These are phyloP conservation scores for Coniochaeta sp. DNA, from an alignment of 2,329 filamentous ascomycete genomes.

Conservation along the genomic window DNA sequence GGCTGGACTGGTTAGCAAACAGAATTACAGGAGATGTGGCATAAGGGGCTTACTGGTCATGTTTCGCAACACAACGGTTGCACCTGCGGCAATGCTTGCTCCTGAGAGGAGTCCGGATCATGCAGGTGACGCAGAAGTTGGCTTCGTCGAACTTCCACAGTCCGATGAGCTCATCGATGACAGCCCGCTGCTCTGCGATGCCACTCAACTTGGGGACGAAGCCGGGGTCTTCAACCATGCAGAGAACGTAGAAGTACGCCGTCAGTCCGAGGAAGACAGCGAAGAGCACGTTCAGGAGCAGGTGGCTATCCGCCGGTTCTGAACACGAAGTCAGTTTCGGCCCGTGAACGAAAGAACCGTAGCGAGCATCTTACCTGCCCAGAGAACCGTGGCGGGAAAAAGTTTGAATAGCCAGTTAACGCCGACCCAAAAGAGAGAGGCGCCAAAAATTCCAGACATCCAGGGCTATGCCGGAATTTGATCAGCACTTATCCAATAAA, in stretches of 20 bases:
- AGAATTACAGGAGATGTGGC: background rate
- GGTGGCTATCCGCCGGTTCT: conserved; percentile 59
- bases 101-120: conserved; percentile 85
- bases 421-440: conserved; percentile 73
- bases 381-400: conserved; percentile 41
- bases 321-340: conserved; percentile 3
- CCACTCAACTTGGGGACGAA: conserved; percentile 88
- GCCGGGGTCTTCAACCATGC: conserved; percentile 85
- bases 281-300: conserved; percentile 76
- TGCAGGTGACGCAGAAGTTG: conserved; percentile 91
- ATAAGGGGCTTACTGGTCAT: conserved; percentile 72
- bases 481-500: conserved; percentile 13
- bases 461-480: conserved; percentile 57
- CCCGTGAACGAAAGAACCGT: background rate
- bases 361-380: conserved; percentile 42
- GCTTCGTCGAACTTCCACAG: conserved; percentile 87
- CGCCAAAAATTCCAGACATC: conserved; percentile 88
- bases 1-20: conserved; percentile 42
- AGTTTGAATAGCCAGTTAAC: conserved; percentile 69
- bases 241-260: conserved; percentile 77
- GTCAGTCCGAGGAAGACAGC: conserved; percentile 56
- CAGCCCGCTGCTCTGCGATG: conserved; percentile 80
- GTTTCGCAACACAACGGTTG: conserved; percentile 86
- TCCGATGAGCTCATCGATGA: conserved; percentile 79
- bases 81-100: conserved; percentile 96